These are phyloP conservation scores for Teratosphaeria destructans DNA, from an alignment of 2,329 filamentous ascomycete genomes.

Conservation along the genomic window DNA sequence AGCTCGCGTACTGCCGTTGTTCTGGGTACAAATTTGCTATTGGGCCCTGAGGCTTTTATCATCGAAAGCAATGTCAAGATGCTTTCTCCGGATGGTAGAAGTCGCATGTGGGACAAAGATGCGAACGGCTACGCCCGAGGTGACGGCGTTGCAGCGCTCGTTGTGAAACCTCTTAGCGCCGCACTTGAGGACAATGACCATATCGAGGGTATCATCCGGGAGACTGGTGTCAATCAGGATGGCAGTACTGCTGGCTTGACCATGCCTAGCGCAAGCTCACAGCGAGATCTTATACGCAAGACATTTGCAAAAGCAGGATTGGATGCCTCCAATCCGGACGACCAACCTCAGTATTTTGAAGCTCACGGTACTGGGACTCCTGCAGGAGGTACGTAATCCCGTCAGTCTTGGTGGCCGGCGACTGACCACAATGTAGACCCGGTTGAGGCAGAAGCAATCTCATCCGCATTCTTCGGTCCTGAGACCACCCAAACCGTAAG, in stretches of 20 bases:
- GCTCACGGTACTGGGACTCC: constrained; percentile 13
- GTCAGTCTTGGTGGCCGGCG: not conserved
- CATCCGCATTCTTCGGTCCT: too few species aligned
- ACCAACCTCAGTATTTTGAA: constrained; percentile 20
- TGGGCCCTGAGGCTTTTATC: not conserved
- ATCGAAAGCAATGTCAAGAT: not conserved
- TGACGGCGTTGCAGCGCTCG: not conserved
- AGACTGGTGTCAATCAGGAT: constrained; percentile 26
- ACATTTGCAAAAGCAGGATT: not conserved
- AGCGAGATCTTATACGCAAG: not conserved
- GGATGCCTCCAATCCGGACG: constrained; percentile 16
- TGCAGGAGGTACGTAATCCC: constrained; percentile 6
- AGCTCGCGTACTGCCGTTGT: not conserved
- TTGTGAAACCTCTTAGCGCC: not conserved
- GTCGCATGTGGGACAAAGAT: not conserved
- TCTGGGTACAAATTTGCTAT: not conserved
- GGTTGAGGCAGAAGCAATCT: too few species aligned
- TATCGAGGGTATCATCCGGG: constrained; percentile 25
- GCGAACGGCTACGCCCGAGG: not conserved
- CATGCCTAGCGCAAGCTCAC: constrained; percentile 26
- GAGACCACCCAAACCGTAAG: constrained; percentile 7
- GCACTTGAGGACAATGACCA: constrained; percentile 1
- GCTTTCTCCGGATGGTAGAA: not conserved
- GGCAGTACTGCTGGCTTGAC: constrained; percentile 31
- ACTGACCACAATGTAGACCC: too few species aligned